These are phyloP conservation scores for Eucalyptus cladocalyx DNA, from an alignment of 345 rosid genomes.

Conservation along the genomic window DNA sequence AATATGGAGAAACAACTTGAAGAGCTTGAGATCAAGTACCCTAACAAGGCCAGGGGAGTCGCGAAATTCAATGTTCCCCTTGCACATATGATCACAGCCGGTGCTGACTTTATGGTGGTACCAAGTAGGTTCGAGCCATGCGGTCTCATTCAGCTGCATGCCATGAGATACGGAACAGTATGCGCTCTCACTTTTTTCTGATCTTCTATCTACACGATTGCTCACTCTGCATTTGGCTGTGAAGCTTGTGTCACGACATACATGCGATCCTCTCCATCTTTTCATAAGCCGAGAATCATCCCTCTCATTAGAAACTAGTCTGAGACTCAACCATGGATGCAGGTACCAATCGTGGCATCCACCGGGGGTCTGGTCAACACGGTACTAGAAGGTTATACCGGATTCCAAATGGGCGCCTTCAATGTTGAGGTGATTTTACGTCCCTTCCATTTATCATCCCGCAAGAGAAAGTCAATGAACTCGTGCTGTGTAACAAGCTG, in stretches of 20 bases:
- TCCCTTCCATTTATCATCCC: background rate
- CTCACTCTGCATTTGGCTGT: background rate
- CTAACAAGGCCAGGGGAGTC: conserved; percentile 66
- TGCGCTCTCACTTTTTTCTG: background rate
- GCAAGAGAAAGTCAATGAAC: background rate
- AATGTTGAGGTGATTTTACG: conserved; percentile 44
- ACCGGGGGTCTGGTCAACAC: conserved; percentile 98
- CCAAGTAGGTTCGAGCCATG: conserved; percentile 98
- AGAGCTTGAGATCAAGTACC: conserved; percentile 52
- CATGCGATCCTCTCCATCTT: background rate
- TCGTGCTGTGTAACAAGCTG: background rate
- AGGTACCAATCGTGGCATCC: conserved; percentile 86
- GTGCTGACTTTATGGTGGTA: conserved; percentile 77
- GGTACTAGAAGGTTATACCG: conserved; percentile 79
- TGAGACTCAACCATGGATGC: background rate
- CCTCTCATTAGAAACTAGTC: background rate
- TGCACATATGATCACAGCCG: conserved; percentile 89
- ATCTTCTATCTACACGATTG: background rate
- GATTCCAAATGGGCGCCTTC: conserved; percentile 88
- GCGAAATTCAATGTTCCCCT: conserved; percentile 69
- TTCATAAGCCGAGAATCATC: background rate
- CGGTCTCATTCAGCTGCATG: conserved; percentile 96
- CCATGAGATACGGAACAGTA: conserved; percentile 97
- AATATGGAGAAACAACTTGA: conserved; percentile 64
- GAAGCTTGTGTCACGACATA: background rate